Conservation (phyloP, 352 stramenopile genomes). For the Detonula confervacea region DNA sequence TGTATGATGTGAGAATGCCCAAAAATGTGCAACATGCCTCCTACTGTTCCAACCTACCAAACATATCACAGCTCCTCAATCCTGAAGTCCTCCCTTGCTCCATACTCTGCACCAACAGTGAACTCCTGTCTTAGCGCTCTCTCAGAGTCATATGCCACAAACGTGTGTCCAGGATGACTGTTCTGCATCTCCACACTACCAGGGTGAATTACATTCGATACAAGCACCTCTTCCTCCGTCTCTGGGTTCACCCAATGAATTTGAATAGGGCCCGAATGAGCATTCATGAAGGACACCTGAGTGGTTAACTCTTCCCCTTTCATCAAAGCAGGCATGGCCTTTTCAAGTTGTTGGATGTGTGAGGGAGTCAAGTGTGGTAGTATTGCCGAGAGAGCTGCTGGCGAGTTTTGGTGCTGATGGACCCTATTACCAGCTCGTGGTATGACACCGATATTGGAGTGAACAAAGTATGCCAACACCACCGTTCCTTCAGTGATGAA, state of each 20-base stretch:
- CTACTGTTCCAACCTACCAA: too few species aligned
- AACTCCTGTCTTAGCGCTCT: conserved; percentile 50
- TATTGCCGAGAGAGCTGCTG: conserved; percentile 42
- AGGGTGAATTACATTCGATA: conserved; percentile 56
- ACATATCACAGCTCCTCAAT: conserved; percentile 57
- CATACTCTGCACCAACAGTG: conserved; percentile 54
- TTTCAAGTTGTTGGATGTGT: conserved; percentile 59
- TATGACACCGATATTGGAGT: conserved; percentile 76
- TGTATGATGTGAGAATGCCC: too few species aligned
- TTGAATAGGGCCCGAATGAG: conserved; percentile 55
- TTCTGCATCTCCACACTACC: conserved; percentile 51
- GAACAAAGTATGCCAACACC: conserved; percentile 74
- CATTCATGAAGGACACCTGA: conserved; percentile 68
- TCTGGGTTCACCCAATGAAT: conserved; percentile 65
- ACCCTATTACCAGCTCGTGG: conserved; percentile 62
- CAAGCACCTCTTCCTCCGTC: conserved; percentile 58
- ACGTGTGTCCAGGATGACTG: conserved; percentile 69
- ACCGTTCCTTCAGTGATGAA: conserved; percentile 62
- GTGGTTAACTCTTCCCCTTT: conserved; percentile 69
- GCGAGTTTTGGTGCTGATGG: conserved; percentile 80
- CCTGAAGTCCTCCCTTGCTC: conserved; percentile 55
- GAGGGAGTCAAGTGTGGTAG: conserved; percentile 56
- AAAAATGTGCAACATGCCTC: too few species aligned
- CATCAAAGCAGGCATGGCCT: conserved; percentile 71
- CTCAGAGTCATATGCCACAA: conserved; percentile 71